phyloP scores from a whole-genome alignment of 148 eudicot species.

The Mesembryanthemum crystallinum region DNA sequence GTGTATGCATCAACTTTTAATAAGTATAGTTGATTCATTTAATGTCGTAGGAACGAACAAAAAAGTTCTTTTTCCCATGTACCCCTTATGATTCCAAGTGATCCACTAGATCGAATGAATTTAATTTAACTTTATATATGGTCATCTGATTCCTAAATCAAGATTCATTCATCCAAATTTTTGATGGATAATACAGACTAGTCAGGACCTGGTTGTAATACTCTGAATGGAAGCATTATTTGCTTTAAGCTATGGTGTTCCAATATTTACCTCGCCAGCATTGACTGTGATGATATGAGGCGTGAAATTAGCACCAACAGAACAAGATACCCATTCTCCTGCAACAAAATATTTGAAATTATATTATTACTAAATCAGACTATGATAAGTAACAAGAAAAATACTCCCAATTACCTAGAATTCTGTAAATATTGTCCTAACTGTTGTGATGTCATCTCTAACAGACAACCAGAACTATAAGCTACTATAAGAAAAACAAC shows the following conservation, averaged over 20 bases:
- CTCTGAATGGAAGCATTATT: background rate
- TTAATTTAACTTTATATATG: background rate
- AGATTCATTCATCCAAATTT: background rate
- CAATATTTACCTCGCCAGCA: constrained; percentile 81
- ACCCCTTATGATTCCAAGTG: background rate
- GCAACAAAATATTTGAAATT: constrained; percentile 16
- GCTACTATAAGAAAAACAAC: background rate
- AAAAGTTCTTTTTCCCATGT: background rate
- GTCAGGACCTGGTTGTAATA: background rate
- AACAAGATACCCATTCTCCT: constrained; percentile 82
- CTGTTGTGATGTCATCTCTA: background rate
- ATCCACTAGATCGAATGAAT: background rate
- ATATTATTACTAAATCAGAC: background rate
- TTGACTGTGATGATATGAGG: constrained; percentile 90
- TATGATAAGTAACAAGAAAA: background rate
- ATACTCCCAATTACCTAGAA: too few species aligned
- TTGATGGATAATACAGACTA: background rate
- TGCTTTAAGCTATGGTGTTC: background rate
- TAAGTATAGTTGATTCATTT: background rate
- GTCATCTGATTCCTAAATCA: background rate
- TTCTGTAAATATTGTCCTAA: too few species aligned
- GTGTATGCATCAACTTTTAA: background rate
- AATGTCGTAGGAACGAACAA: background rate
- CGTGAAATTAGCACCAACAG: constrained; percentile 87
- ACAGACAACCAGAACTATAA: background rate